Evolutionary conservation across 768 basidiomycete species (phyloP).

Genomic region (Pluteus cervinus): DNA sequence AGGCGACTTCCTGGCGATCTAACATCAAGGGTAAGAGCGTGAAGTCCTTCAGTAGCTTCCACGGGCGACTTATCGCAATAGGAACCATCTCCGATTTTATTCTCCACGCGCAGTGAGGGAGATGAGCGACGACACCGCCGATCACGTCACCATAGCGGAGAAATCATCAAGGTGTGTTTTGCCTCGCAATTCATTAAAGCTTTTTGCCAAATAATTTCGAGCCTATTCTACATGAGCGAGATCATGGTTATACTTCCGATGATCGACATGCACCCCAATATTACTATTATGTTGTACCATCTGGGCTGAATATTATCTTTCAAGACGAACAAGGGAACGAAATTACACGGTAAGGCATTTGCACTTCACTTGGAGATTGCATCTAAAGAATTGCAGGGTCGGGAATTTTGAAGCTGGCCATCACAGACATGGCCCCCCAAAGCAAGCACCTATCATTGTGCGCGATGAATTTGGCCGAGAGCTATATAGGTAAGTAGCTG

Average conservation of each 20-base stretch:
- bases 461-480: constrained; percentile 56
- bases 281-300: constrained; percentile 61
- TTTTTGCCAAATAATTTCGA: no score
- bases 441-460: constrained; percentile 43
- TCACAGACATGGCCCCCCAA: constrained; percentile 7
- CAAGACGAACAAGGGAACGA: constrained; percentile 61
- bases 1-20: no score
- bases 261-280: constrained; percentile 7
- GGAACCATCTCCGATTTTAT: no score
- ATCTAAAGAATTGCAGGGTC: constrained; percentile 9
- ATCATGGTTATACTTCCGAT: constrained; percentile 1
- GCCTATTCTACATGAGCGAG: background rate
- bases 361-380: background rate
- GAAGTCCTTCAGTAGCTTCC: no score
- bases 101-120: no score
- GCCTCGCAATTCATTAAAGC: no score
- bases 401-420: constrained; percentile 11
- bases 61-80: no score
- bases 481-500: constrained; percentile 40
- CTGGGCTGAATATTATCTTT: constrained; percentile 60
- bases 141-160: no score
- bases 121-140: no score
- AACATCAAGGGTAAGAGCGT: no score
- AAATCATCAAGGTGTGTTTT: no score
- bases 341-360: constrained; percentile 44